These are phyloP conservation scores for Globisporangium rhizosaccharum DNA, from an alignment of 352 stramenopile genomes.

Conservation along the genomic window DNA sequence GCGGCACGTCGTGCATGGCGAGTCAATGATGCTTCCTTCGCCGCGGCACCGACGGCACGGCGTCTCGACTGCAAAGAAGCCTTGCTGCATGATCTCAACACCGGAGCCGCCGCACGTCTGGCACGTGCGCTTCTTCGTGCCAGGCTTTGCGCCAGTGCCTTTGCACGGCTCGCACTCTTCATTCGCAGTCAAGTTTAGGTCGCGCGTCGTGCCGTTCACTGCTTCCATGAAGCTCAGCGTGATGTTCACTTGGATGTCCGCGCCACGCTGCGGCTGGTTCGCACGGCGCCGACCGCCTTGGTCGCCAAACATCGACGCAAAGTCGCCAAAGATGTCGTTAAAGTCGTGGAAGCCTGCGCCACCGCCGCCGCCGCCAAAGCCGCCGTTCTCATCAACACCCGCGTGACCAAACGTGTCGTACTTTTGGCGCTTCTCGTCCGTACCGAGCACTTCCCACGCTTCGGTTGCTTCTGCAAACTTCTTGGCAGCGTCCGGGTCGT, in stretches of 20 bases:
- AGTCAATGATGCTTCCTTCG: slow-evolving; percentile 80
- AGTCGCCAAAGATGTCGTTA: slow-evolving; percentile 89
- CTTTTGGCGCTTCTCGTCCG: slow-evolving; percentile 91
- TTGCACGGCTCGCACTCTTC: slow-evolving; percentile 77
- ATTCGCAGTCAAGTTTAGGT: slow-evolving; percentile 80
- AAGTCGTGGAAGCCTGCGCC: slow-evolving; percentile 74
- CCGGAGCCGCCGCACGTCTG: slow-evolving; percentile 76
- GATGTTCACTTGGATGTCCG: slow-evolving; percentile 94
- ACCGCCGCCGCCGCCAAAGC: slow-evolving; percentile 42
- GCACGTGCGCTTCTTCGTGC: slow-evolving; percentile 78
- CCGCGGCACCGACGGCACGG: slow-evolving; percentile 80
- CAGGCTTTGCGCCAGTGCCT: slow-evolving; percentile 76
- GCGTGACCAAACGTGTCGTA: slow-evolving; percentile 95
- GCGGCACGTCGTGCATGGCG: slow-evolving; percentile 70
- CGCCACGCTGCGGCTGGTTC: slow-evolving; percentile 81
- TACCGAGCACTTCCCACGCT: slow-evolving; percentile 91
- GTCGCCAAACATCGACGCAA: slow-evolving; percentile 77
- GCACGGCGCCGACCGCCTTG: slow-evolving; percentile 42
- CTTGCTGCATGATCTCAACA: slow-evolving; percentile 84
- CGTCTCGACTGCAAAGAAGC: slow-evolving; percentile 87
- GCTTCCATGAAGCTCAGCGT: slow-evolving; percentile 94
- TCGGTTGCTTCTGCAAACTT: slow-evolving; percentile 93
- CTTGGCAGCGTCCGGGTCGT: slow-evolving; percentile 82
- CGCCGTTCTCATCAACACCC: slow-evolving; percentile 89
- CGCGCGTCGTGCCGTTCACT: slow-evolving; percentile 88